Percentiles rank a stretch among this genome's conserved stretches.
Evolutionary conservation across 2,329 filamentous ascomycete genomes (phyloP).

Genomic region (Phoma herbarum): DNA sequence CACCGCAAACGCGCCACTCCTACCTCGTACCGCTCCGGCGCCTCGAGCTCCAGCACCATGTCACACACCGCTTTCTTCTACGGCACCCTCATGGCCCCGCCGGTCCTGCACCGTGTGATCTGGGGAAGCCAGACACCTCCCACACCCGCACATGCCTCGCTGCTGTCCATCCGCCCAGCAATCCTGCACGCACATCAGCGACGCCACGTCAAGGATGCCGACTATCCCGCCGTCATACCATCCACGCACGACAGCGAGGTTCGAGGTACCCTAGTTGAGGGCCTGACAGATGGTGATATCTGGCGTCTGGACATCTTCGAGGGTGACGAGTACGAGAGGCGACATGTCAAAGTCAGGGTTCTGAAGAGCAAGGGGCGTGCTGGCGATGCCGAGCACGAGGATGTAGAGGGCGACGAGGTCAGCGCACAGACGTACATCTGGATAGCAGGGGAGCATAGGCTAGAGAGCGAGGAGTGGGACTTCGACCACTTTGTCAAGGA

Average conservation of each 20-base stretch:
- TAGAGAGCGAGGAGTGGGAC: conserved; percentile 86
- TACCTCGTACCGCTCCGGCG: background rate
- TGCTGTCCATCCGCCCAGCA: conserved; percentile 75
- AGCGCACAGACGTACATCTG: conserved; percentile 63
- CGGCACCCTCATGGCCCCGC: conserved; percentile 81
- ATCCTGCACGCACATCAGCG: conserved; percentile 78
- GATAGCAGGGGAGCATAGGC: conserved; percentile 52
- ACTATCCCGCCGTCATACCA: conserved; percentile 82
- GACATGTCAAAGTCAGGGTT: conserved; percentile 57
- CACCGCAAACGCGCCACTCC: background rate
- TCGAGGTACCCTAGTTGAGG: conserved; percentile 77
- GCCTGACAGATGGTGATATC: conserved; percentile 80
- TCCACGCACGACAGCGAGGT: conserved; percentile 57
- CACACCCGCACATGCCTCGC: conserved; percentile 58
- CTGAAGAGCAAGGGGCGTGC: conserved; percentile 39
- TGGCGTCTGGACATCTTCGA: conserved; percentile 82
- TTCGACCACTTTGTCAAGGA: conserved; percentile 82
- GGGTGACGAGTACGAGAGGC: conserved; percentile 73
- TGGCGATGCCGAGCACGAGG: conserved; percentile 29
- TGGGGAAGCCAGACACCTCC: conserved; percentile 66
- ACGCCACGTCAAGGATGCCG: conserved; percentile 70
- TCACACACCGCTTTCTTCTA: conserved; percentile 70
- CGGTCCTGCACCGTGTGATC: conserved; percentile 86
- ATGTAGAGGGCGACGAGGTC: conserved; percentile 50
- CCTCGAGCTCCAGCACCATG: conserved; percentile 23